Evolutionary conservation across 2,329 filamentous ascomycete species (phyloP), one percentile per base, ranked within the genome.

Genomic region (Cyphellophora attinorum): DNA sequence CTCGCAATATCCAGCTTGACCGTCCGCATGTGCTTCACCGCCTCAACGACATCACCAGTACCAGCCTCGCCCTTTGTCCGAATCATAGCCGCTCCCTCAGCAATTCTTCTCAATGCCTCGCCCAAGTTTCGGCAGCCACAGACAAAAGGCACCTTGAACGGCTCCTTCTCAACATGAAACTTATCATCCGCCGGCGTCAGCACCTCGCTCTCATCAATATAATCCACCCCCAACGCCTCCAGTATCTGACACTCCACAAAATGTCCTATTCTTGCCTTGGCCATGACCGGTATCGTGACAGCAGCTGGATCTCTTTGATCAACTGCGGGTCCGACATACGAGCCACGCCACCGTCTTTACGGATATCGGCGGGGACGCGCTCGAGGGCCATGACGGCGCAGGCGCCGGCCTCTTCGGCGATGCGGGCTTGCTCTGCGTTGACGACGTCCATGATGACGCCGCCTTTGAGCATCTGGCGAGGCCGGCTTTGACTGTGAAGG

Each of bases 381-480:
- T 96, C 91, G 42, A 98, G 80, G 25, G 91, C 91, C 91, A 98
- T 98, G 67, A 98, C 91, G 56, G 91, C 91, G 50, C 79, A 83
- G 43, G 91, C 91, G 44, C 91, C 91, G 42, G 91, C 88, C 60
- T 96, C 88, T 64, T 98, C 91, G 57, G 91, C 91, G 58, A 98
- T 95, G 64, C 85, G 85, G 44, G 91, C 88, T 67, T 84, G 88
- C 56, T 85, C 82, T 16, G 86, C 84, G 59, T 89, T 85, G 45
- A 93, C 85, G 39, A 96, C 91, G 63, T 98, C 91, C 91, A 98
- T 98, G 64, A 98, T 98, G 47, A 98, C 91, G 53, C 91, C 91
- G 58, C 91, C 91, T 72, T 96, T 95, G 64, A 96, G 70, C 91
- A 98, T 98, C 63, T 93, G 83, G 91, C 91, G 46, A 98, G 71